Percentiles rank a stretch among this genome's conserved stretches.
Evolutionary conservation across 1,284 basidiomycete genomes (phyloP).

Genomic region (Cystobasidiaceae sp.): DNA sequence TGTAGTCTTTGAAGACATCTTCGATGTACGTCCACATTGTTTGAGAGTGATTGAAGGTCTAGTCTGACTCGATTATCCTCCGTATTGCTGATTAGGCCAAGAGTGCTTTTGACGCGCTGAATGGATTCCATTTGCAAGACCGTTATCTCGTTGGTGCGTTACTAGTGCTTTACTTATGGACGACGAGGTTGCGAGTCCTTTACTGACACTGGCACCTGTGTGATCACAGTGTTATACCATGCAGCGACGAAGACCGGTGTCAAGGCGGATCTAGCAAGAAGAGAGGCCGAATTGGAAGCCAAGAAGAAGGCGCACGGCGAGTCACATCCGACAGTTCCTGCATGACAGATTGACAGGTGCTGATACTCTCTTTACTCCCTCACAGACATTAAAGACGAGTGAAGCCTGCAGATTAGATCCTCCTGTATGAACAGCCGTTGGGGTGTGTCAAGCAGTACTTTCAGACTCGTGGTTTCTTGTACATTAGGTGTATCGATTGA

Average conservation of each 20-base stretch:
- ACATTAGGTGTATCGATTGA: conserved; percentile 4
- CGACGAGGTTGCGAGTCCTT: background rate
- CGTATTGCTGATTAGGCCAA: conserved; percentile 52
- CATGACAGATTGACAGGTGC: background rate
- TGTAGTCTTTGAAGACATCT: conserved; percentile 55
- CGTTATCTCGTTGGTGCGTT: conserved; percentile 70
- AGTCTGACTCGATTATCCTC: background rate
- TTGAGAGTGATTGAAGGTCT: background rate
- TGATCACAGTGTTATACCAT: conserved; percentile 75
- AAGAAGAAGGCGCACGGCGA: conserved; percentile 68
- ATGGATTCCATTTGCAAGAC: conserved; percentile 97
- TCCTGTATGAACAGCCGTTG: background rate
- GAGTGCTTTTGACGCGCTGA: conserved; percentile 90
- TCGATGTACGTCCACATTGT: conserved; percentile 41
- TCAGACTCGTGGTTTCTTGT: background rate
- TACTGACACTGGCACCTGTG: background rate
- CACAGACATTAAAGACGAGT: conserved; percentile 29
- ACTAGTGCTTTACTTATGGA: too few species aligned
- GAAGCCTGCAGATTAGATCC: background rate
- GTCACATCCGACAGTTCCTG: background rate
- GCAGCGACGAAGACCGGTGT: conserved; percentile 94
- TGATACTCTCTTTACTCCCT: background rate
- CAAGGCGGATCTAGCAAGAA: conserved; percentile 82
- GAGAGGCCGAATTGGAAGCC: conserved; percentile 83
- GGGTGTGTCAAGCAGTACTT: background rate